phyloP scores from a whole-genome alignment of 495 filamentous ascomycete genomes.

The Xylaria palmicola region DNA sequence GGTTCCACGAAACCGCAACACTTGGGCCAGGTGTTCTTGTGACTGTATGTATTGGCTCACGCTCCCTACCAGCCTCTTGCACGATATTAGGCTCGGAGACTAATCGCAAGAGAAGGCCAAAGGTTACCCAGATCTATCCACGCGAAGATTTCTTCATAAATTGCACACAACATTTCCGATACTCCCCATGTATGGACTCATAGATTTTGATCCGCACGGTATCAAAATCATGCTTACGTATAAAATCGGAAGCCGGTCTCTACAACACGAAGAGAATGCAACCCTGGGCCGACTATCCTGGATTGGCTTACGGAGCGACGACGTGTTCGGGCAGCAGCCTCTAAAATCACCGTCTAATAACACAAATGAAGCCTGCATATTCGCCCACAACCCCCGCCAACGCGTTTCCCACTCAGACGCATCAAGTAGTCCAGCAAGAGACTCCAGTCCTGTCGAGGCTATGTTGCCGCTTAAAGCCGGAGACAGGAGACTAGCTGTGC shows the following conservation, averaged over 20 bases:
- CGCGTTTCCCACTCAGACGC: neutral
- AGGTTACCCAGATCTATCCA: slow-evolving; percentile 87
- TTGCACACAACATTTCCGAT: slow-evolving; percentile 36
- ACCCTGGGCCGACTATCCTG: slow-evolving; percentile 62
- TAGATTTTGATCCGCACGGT: slow-evolving; percentile 87
- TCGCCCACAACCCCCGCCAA: neutral
- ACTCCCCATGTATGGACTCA: slow-evolving; percentile 62
- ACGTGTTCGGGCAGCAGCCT: slow-evolving; percentile 42
- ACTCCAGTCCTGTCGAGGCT: slow-evolving; percentile 25
- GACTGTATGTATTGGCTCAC: slow-evolving; percentile 59
- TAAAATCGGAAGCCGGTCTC: slow-evolving; percentile 72
- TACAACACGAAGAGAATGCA: slow-evolving; percentile 66
- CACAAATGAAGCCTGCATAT: neutral
- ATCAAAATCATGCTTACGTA: slow-evolving; percentile 85
- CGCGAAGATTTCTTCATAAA: slow-evolving; percentile 65
- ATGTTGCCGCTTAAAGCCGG: slow-evolving; percentile 54
- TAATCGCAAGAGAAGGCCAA: slow-evolving; percentile 63
- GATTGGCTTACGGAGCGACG: slow-evolving; percentile 69
- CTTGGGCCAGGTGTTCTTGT: slow-evolving; percentile 64
- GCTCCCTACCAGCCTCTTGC: neutral
- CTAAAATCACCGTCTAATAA: neutral
- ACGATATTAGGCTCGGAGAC: slow-evolving; percentile 26
- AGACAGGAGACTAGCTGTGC: slow-evolving; percentile 66
- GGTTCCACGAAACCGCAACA: slow-evolving; percentile 50
- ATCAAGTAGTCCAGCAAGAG: slow-evolving; percentile 23